Base-by-base conservation (phyloP, 1,139 yeast species). In the Debaryomycetaceae sp. region DNA sequence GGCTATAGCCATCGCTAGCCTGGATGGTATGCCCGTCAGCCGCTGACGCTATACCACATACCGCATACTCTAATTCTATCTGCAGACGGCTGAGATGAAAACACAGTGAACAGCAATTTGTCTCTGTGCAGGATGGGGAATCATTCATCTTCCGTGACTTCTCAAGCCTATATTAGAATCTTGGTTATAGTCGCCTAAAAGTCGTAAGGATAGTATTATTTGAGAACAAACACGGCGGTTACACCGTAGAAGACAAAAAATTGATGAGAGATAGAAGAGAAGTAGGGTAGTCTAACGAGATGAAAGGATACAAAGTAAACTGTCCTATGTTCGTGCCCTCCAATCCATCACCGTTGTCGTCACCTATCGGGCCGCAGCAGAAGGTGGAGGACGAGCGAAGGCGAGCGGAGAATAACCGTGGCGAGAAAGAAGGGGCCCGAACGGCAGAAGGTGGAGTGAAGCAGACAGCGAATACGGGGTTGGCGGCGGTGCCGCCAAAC, bases 281-380 rank as follows among this genome's bases (percentile, higher is more conserved):
- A 14, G 13, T 6, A 37, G 31, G 34, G 31, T 24, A 37, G 31
- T 37, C 20, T 11, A 37, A 27, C 20, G 14, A 30, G 41, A 38
- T 30, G 36, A 31, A 31, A 13, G 31, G 34, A 30, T 30, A 38
- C 11, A 39, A 39, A 7, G 24, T 17, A 11, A 38, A 23, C 24
- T 23, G 34, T 8, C 13, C 42, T 22, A 49, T 48, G 37, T 59
- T 59, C 39, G 38, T 50, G 9, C 63, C 63, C 5, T 56, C 52
- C 45, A 53, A 56, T 34, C 63, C 64, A 4, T 58, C 63, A 4
- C 64, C 64, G 11, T 48, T 60, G 33, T 50, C 56, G 11, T 34
- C 33, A 22, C 37, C 37, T 11, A 1, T 34, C n/a, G 34, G 35
- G 24, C 34, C 36, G 20, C 37, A 39, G 30, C 34, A 39, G 14